Base-by-base conservation (phyloP, 805 yeast genomes). In the Saturnispora galanensis region DNA sequence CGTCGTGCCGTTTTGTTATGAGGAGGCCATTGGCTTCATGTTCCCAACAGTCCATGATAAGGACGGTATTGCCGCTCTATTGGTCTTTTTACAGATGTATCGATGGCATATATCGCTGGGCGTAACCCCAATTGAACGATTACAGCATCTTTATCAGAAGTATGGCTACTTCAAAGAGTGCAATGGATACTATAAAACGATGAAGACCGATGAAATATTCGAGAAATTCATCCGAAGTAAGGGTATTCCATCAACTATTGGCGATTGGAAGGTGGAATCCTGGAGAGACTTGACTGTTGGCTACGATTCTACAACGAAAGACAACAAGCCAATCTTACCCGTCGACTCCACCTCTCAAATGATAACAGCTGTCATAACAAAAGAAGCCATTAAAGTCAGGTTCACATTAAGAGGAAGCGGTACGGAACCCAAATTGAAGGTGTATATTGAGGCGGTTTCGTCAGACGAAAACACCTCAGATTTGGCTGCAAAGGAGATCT, bases 21-120 rank as follows among this genome's bases (percentile, higher is more conserved):
- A 90, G 62, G 98, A 90, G 59, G 97, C 97, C 2, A 83, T 90
- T 52, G 98, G 98, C 1, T 90, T 77, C 65, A 86, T 90, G 97
- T 86, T 88, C 56, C 65, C 76, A 16, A 71, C 77, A 13, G 83
- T 84, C 36, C 87, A 84, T 60, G 98, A 90, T 60, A 90, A 90
- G 62, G 98, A 90, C 58, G 98, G 98, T 0, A 74, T 93, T 11
- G 67, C 86, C 21, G 96, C 97, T 0, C 74, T 87, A 3, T 63
- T 71, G 6, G 74, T 86, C 10, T 90, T 87, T 63, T 62, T 86
- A 31, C 94, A 84, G 60, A 71, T 88, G 62, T 77, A 76, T 47
- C 65, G 68, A 38, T 47, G 54, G 28, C 79, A 89, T 81, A 45
- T 59, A 2, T 50, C 58, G 4, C 47, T 56, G 3, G 69, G 67